Conservation (phyloP, 345 rosid species). For the Geranium rotundifolium region DNA sequence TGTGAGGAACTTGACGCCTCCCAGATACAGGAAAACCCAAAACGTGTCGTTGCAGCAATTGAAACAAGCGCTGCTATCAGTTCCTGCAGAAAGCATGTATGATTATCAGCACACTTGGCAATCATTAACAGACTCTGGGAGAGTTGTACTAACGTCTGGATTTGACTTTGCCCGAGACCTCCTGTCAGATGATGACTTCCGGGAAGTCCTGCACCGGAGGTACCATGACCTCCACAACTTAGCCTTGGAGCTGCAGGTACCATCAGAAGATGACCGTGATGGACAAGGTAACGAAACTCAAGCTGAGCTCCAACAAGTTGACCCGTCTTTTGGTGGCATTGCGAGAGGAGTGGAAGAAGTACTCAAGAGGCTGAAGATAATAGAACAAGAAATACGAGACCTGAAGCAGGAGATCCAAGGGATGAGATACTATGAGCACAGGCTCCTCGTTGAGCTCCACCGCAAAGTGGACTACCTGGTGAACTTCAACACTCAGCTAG, state of each 20-base stretch:
- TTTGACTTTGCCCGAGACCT: slow-evolving; percentile 86
- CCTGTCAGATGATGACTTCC: slow-evolving; percentile 85
- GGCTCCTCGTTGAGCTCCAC: slow-evolving; percentile 77
- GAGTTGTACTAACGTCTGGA: slow-evolving; percentile 42
- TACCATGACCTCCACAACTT: slow-evolving; percentile 76
- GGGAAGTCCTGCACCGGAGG: slow-evolving; percentile 78
- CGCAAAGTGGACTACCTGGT: slow-evolving; percentile 83
- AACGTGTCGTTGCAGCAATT: slow-evolving; percentile 48
- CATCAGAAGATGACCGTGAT: slow-evolving; percentile 38
- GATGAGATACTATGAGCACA: slow-evolving; percentile 75
- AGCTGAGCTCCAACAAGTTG: slow-evolving; percentile 45
- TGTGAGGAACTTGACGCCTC: slow-evolving; percentile 60
- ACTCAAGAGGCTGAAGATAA: slow-evolving; percentile 74
- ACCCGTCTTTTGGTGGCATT: slow-evolving; percentile 78
- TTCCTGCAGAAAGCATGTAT: slow-evolving; percentile 84
- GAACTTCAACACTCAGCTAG: slow-evolving; percentile 71
- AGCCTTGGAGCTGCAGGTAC: slow-evolving; percentile 72
- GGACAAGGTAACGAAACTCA: slow-evolving; percentile 9
- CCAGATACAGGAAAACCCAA: slow-evolving; percentile 65
- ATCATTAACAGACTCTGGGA: slow-evolving; percentile 58
- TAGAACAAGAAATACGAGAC: slow-evolving; percentile 91
- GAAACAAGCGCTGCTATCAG: slow-evolving; percentile 75
- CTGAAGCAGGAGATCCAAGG: slow-evolving; percentile 96
- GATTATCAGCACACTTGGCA: slow-evolving; percentile 95
- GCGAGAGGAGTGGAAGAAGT: slow-evolving; percentile 86